phyloP scores from a whole-genome alignment of 805 yeast genomes.

The Pichia gijzeniarum region DNA sequence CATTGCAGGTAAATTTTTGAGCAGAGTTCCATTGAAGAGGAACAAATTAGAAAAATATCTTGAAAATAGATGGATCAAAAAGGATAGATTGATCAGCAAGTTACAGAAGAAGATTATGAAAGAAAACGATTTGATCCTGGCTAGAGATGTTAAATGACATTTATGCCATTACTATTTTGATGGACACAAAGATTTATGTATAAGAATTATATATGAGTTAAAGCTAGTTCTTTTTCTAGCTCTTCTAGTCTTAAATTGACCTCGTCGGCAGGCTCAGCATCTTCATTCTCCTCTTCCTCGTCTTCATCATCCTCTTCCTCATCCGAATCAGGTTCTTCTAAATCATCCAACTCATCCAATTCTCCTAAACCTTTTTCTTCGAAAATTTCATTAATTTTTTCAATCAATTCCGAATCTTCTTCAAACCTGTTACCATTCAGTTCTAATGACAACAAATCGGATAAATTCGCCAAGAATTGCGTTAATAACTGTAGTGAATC shows the following conservation, averaged over 20 bases:
- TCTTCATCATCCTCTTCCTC: slow-evolving; percentile 63
- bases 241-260: slow-evolving; percentile 31
- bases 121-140: slow-evolving; percentile 1
- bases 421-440: slow-evolving; percentile 90
- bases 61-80: slow-evolving; percentile 65
- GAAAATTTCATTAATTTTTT: slow-evolving; percentile 53
- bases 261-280: slow-evolving; percentile 40
- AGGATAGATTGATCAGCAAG: slow-evolving; percentile 47
- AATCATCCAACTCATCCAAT: slow-evolving; percentile 88
- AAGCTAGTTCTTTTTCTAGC: slow-evolving; percentile 46
- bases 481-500: slow-evolving; percentile 56
- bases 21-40: slow-evolving; percentile 46
- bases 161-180: too few species aligned
- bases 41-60: slow-evolving; percentile 66
- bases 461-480: slow-evolving; percentile 48
- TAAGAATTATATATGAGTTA: slow-evolving; percentile 19
- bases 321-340: slow-evolving; percentile 74
- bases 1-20: slow-evolving; percentile 39
- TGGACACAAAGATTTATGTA: too few species aligned
- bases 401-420: slow-evolving; percentile 74
- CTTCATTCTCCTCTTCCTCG: slow-evolving; percentile 46
- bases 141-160: neutral
- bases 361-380: slow-evolving; percentile 73
- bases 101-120: slow-evolving; percentile 26
- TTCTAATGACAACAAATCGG: slow-evolving; percentile 61